These are phyloP conservation scores for Herpetospermum pedunculosum DNA, from an alignment of 306 rosid species.

Conservation along the genomic window DNA sequence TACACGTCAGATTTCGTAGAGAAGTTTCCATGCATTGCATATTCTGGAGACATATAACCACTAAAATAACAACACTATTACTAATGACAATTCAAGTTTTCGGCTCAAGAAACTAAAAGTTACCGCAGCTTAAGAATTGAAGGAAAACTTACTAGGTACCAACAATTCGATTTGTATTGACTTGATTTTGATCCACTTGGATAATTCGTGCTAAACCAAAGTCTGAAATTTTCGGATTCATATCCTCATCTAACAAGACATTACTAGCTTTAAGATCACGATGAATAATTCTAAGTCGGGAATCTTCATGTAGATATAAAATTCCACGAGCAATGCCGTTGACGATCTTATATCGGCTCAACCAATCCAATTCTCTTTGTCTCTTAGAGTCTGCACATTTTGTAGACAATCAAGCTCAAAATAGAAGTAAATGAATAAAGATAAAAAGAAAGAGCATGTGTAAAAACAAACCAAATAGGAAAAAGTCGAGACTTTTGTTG, in stretches of 20 bases:
- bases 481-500: constrained; percentile 46
- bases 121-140: neutral
- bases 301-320: constrained; percentile 30
- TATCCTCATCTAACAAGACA: constrained; percentile 23
- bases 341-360: constrained; percentile 19
- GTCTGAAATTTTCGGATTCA: constrained; percentile 34
- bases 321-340: constrained; percentile 21
- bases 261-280: constrained; percentile 31
- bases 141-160: constrained; percentile 24
- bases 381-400: constrained; percentile 13
- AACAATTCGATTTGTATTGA: constrained; percentile 23
- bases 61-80: neutral
- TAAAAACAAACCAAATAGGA: constrained; percentile 36
- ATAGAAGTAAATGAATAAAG: neutral
- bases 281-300: constrained; percentile 22
- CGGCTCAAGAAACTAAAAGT: neutral
- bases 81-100: neutral
- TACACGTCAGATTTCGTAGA: constrained; percentile 10
- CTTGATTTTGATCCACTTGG: constrained; percentile 23
- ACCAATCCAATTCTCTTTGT: constrained; percentile 23
- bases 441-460: no score
- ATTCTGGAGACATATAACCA: constrained; percentile 13
- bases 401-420: neutral
- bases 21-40: constrained; percentile 12
- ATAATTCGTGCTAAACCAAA: constrained; percentile 33